Base-by-base conservation (phyloP, 2,329 filamentous ascomycete species). In the Chalaropsis ovoidea region DNA sequence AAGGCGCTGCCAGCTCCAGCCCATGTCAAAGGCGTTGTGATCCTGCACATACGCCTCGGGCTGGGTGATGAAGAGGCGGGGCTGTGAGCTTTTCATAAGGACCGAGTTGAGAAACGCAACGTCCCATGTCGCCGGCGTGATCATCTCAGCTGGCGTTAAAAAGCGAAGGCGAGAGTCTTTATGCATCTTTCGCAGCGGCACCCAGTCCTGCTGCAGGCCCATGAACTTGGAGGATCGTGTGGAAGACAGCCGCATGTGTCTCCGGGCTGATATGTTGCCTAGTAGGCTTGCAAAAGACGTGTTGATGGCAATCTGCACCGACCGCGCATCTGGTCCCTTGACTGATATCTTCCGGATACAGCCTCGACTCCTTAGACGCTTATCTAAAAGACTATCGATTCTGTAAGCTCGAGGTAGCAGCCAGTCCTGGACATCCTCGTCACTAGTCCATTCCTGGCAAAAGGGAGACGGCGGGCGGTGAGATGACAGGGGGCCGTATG, bases 121-220 rank as follows among this genome's bases (percentile, higher is more conserved):
- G 63, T 85, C 83, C 89, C 89, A 93, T 2, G 85, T 74, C 0
- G 85, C 81, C 0, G 87, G 83, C 0, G 86, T 90, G 45, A 88
- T 75, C 84, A 92, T 88, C 72, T 92, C 89, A 0, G 83, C 78
- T 0, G 84, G 84, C 5, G 81, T 82, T 11, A 92, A 78, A 70
- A 91, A 91, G 0, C 84, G 83, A 6, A 93, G 79, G 31, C 84
- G 82, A 0, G 86, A 86, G 66, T 90, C 86, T 71, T 87, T 90
- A 72, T 88, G 83, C 2, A 90, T 77, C 73, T 92, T 92, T 62
- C 88, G 83, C 19, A 93, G 77, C 4, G 89, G 89, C n/a, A 92
- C 81, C 81, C 88, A 90, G 0, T 82, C 75, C 54, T 87, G 85
- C 64, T 82, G 80, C 19, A 92, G 77, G 5, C 85, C 88, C 22